Conservation (phyloP, 345 rosid species). For the Euphorbia peplus region DNA sequence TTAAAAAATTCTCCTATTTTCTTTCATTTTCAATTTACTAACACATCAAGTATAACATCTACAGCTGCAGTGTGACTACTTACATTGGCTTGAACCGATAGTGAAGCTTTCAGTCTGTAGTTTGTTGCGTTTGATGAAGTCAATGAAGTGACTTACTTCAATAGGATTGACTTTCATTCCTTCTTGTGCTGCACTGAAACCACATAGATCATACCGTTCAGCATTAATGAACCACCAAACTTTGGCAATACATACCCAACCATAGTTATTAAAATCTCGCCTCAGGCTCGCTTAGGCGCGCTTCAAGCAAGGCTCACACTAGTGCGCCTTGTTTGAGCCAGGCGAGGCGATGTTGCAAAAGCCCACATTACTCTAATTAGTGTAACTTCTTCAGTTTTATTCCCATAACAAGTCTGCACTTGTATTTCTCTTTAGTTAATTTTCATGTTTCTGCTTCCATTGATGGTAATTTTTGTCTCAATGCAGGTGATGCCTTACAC, state of each 20-base stretch:
- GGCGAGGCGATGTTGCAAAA: too few relatives aligned
- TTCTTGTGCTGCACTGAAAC: conserved; percentile 63
- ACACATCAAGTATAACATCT: background rate
- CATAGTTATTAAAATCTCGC: too few relatives aligned
- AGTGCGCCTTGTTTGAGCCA: too few relatives aligned
- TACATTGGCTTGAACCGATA: conserved; percentile 76
- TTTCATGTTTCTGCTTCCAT: background rate
- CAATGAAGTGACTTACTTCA: conserved; percentile 53
- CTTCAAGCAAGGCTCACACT: too few relatives aligned
- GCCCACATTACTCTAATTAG: background rate
- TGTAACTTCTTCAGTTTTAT: background rate
- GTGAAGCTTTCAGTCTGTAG: conserved; percentile 61
- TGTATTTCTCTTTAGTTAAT: background rate
- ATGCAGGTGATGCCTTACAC: conserved; percentile 37
- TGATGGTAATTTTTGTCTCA: background rate
- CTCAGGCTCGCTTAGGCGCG: too few relatives aligned
- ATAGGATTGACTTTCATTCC: conserved; percentile 61
- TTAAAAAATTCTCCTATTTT: too few relatives aligned
- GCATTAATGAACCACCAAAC: background rate
- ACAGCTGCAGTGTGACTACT: conserved; percentile 12
- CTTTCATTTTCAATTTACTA: background rate
- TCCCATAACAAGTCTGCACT: background rate
- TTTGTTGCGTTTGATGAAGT: conserved; percentile 61
- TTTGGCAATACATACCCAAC: background rate
- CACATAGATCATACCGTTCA: conserved; percentile 20